Evolutionary conservation across 768 basidiomycete species (phyloP).

Genomic region (Mycena polygramma): DNA sequence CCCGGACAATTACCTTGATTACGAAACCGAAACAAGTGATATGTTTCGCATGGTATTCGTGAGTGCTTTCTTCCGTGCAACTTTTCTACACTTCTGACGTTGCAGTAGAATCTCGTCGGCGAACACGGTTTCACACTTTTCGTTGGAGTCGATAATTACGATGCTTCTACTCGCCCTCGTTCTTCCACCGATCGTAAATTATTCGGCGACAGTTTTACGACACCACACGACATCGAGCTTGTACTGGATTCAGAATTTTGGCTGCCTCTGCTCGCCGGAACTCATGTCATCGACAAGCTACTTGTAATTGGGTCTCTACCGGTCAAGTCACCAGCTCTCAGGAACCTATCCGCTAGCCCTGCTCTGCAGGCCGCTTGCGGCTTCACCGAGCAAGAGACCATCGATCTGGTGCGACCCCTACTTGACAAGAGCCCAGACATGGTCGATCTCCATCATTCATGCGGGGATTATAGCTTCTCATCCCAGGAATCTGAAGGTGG

Average conservation of each 20-base stretch:
- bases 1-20: not conserved
- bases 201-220: not conserved
- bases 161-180: constrained; percentile 1
- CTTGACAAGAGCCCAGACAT: not conserved
- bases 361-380: constrained; percentile 13
- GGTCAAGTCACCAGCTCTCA: not conserved
- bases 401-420: not conserved
- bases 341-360: not conserved
- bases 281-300: constrained; percentile 26
- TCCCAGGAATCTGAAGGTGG: not conserved
- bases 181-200: not conserved
- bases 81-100: not conserved
- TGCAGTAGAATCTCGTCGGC: constrained; percentile 7
- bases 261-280: constrained; percentile 9
- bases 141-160: constrained; percentile 25
- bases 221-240: not conserved
- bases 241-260: constrained; percentile 21
- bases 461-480: constrained; percentile 18
- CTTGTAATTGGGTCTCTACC: constrained; percentile 19
- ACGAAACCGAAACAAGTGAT: not conserved
- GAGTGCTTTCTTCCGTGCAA: not conserved
- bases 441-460: constrained; percentile 6
- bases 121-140: constrained; percentile 21
- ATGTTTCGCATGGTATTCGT: constrained; percentile 25
- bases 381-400: constrained; percentile 26